phyloP scores from a whole-genome alignment of 148 eudicot genomes.

The Persicaria maculosa region DNA sequence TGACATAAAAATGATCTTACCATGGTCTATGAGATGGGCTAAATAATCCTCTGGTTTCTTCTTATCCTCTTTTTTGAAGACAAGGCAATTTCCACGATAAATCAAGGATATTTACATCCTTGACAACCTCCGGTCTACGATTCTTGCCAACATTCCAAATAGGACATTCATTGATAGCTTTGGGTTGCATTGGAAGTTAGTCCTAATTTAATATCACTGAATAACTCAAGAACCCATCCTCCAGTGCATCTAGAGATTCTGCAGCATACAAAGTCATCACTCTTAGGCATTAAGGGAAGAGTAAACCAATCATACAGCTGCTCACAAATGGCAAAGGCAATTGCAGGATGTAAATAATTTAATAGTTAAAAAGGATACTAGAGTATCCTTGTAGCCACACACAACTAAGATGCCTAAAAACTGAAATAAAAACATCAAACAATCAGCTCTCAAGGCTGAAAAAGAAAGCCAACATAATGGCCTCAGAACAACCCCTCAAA shows the following conservation, averaged over 20 bases:
- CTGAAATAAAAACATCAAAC: too few relatives aligned
- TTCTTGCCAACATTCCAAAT: conserved; percentile 82
- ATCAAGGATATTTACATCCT: conserved; percentile 84
- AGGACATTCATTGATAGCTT: conserved; percentile 37
- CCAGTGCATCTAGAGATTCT: conserved; percentile 81
- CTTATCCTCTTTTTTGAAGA: conserved; percentile 65
- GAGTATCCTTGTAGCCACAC: too few relatives aligned
- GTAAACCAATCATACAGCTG: neutral
- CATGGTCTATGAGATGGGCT: conserved; percentile 94
- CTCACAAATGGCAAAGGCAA: too few relatives aligned
- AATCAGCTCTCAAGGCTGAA: too few relatives aligned
- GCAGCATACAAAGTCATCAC: conserved; percentile 25
- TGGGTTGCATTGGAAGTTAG: conserved; percentile 36
- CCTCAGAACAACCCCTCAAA: too few relatives aligned
- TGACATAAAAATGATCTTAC: conserved; percentile 29
- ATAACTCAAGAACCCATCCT: conserved; percentile 83
- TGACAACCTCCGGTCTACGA: conserved; percentile 82
- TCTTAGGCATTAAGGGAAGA: neutral
- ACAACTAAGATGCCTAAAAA: too few relatives aligned
- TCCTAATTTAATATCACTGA: conserved; percentile 56
- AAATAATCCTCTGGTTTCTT: conserved; percentile 91
- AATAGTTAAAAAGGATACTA: too few relatives aligned
- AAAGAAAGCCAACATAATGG: too few relatives aligned
- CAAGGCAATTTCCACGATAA: conserved; percentile 90
- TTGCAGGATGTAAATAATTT: too few relatives aligned